phyloP scores from a whole-genome alignment of 257 asterid genomes.

The Cordia subcordata region DNA sequence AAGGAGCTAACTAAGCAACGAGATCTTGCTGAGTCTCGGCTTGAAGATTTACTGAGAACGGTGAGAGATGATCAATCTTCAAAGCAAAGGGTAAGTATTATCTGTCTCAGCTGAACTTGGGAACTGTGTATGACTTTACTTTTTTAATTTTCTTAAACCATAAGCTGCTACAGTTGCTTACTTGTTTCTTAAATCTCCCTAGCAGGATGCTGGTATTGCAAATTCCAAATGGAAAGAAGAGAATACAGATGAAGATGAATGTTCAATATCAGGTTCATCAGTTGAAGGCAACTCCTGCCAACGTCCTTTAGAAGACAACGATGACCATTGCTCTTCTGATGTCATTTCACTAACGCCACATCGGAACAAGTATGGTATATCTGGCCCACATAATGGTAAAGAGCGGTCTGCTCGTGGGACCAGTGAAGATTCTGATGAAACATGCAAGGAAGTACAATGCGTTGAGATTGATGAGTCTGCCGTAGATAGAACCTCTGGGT shows the following conservation, averaged over 20 bases:
- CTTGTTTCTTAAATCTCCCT: conserved; percentile 7
- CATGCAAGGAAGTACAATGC: conserved; percentile 67
- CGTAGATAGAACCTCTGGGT: conserved; percentile 24
- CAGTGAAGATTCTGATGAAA: conserved; percentile 54
- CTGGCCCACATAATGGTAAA: conserved; percentile 32
- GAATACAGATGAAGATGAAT: conserved; percentile 22
- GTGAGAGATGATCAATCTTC: conserved; percentile 39
- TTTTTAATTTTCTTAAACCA: no score
- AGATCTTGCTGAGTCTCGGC: conserved; percentile 72
- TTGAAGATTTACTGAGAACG: conserved; percentile 48
- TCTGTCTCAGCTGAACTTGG: neutral
- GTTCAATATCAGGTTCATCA: conserved; percentile 26
- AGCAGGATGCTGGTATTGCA: neutral
- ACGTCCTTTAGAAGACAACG: conserved; percentile 9
- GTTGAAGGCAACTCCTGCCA: conserved; percentile 20
- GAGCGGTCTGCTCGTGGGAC: conserved; percentile 23
- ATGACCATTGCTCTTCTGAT: conserved; percentile 17
- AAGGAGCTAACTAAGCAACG: conserved; percentile 69
- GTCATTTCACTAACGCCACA: conserved; percentile 9
- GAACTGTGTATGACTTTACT: no score
- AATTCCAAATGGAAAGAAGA: conserved; percentile 12
- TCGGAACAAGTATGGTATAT: conserved; percentile 15
- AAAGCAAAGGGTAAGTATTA: conserved; percentile 17
- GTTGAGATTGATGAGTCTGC: conserved; percentile 47
- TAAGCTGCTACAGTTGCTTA: neutral